Conservation (phyloP, 371 early-diverging fungal genomes). For the Rhizopus sp. region DNA sequence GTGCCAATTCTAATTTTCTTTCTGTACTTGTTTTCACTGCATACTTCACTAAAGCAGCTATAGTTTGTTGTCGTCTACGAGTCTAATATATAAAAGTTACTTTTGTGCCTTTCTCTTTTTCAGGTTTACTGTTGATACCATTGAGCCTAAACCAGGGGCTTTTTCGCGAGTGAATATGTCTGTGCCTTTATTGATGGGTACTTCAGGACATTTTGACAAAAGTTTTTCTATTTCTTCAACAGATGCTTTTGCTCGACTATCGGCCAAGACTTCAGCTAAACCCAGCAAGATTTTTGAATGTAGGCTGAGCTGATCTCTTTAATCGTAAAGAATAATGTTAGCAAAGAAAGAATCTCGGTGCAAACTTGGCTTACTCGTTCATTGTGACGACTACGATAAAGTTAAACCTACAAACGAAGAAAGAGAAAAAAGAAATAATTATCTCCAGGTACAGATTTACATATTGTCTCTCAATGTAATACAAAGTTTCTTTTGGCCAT, state of each 20-base stretch:
- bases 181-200: conserved; percentile 32
- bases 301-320: conserved; percentile 37
- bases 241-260: conserved; percentile 44
- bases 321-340: conserved; percentile 1
- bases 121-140: conserved; percentile 16
- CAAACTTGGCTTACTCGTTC: conserved; percentile 11
- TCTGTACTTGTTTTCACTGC: conserved; percentile 35
- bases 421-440: background rate
- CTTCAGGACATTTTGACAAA: conserved; percentile 37
- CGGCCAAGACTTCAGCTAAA: conserved; percentile 59
- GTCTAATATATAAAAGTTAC: conserved; percentile 29
- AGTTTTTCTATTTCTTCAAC: conserved; percentile 39
- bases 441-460: background rate
- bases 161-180: conserved; percentile 21
- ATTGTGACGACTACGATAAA: background rate
- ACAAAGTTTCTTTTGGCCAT: background rate
- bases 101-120: background rate
- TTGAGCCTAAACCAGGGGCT: conserved; percentile 22
- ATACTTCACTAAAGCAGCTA: conserved; percentile 49
- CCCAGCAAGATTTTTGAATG: conserved; percentile 66
- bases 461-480: conserved; percentile 5
- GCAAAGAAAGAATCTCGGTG: background rate
- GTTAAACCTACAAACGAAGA: background rate
- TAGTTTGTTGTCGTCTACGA: conserved; percentile 47
- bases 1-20: conserved; percentile 24